Base-by-base conservation (phyloP, 208 protist species). In the Blechomonas ayalai region DNA sequence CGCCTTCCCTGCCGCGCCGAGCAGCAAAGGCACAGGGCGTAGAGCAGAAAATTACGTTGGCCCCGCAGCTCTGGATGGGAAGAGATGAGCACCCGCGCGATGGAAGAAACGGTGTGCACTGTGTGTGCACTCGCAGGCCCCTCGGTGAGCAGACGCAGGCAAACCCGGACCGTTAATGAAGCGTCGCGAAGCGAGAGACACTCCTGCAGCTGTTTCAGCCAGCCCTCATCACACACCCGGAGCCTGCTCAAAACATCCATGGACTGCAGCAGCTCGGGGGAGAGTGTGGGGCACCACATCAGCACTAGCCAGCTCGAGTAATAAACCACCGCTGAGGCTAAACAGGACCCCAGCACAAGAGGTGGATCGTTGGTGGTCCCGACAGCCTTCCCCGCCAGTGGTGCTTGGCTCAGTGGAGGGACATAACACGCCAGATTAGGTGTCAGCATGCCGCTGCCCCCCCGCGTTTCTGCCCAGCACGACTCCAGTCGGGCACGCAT, bases 291-390 rank as follows among this genome's bases (percentile, higher is more conserved):
- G 1, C 47, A 68, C 64, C 75, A 85, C 40, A 62, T 58, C 50
- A 86, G 72, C 27, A 86, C 48, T 18, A 92, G 49, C 22, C 67
- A 64, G 43, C 76, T 89, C 8, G 79, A 71, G 59, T 85, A 89
- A 56, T 81, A 78, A 2, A 82, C 44, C 8, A 91, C 54, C n/a
- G 74, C 82, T n/a, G 65, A 59, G 22, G 75, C 42, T 33, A 71
- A 27, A 44, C 52, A 61, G 8, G 37, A 42, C 13, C 48, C n/a
- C n/a, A n/a, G n/a, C n/a, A n/a, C n/a, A n/a, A n/a, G n/a, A n/a
- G n/a, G n/a, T n/a, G n/a, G n/a, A n/a, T n/a, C n/a, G n/a, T n/a
- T n/a, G n/a, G n/a, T n/a, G n/a, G n/a, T n/a, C n/a, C n/a, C n/a
- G n/a, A n/a, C n/a, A n/a, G n/a, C n/a, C n/a, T n/a, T n/a, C n/a